Base-by-base conservation (phyloP, 1,139 yeast species). In the Hemisphaericaspora lyxosophila region DNA sequence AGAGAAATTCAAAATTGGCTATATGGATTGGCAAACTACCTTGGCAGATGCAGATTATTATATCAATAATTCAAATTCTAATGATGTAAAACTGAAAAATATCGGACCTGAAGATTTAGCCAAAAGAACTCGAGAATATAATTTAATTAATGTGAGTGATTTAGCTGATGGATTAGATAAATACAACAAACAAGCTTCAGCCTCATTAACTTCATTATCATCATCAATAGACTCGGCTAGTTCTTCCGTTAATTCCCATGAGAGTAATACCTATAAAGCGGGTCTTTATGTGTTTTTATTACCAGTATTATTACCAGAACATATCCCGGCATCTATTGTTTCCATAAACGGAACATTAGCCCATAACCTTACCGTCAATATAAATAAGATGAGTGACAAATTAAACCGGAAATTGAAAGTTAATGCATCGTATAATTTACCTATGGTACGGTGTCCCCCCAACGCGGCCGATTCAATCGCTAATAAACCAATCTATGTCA, bases 271-370 rank as follows among this genome's bases (percentile, higher is more conserved):
- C 26, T 70, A 69, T 48, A 77, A 77, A 38, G 80, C 95, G 7
- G 96, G 97, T 22, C 78, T 84, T 51, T 89, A 89, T 54, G 81
- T 88, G 1, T 89, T 85, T 56, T 61, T 86, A 31, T 64, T 89
- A 31, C 94, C 95, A 0, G 64, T 85, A 2, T 65, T 83, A 3
- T 73, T 86, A 38, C 88, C 92, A 2, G 75, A 83, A 31, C 75
- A 73, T 44, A 75, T 85, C 4, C 92, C 96, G 0, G 92, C 89
- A 38, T 63, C 92, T 0, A 71, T 85, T 5, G 59, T 64, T 26
- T 76, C 85, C 3, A 78, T 87, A 7, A 72, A 64, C 46, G 81
- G 81, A 16, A 51, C 70, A 19, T 51, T 77, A 35, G 41, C 50
- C 20, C 80, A 74, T 59, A 47, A 57, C 2, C 50, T 71, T 22